phyloP scores from a whole-genome alignment of 2,329 filamentous ascomycete genomes.

The Trichoderma sp. region DNA sequence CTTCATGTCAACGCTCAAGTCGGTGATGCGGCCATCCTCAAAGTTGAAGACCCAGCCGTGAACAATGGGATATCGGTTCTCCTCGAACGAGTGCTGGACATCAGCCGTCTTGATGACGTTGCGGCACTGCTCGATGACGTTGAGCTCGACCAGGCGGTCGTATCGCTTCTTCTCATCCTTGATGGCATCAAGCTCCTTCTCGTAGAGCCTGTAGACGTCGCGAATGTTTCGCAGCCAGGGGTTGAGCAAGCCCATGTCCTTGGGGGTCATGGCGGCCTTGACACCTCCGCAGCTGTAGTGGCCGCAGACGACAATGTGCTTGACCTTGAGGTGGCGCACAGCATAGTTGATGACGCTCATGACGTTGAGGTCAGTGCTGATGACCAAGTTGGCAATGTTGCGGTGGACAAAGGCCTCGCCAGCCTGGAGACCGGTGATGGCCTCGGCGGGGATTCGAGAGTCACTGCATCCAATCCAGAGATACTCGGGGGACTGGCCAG shows the following conservation, averaged over 20 bases:
- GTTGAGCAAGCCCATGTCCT: slow-evolving; percentile 68
- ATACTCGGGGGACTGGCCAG: slow-evolving; percentile 67
- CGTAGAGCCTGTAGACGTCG: slow-evolving; percentile 70
- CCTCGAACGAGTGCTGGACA: slow-evolving; percentile 68
- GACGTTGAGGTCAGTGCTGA: slow-evolving; percentile 72
- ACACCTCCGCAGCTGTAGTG: slow-evolving; percentile 78
- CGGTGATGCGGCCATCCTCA: slow-evolving; percentile 62
- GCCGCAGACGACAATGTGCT: slow-evolving; percentile 76
- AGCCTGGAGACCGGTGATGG: slow-evolving; percentile 77
- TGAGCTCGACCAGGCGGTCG: slow-evolving; percentile 75
- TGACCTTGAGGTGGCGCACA: slow-evolving; percentile 74
- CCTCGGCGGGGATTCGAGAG: slow-evolving; percentile 86
- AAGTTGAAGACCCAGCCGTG: slow-evolving; percentile 74
- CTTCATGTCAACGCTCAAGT: slow-evolving; percentile 62
- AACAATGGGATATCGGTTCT: slow-evolving; percentile 64
- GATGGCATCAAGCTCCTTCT: slow-evolving; percentile 65
- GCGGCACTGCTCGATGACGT: slow-evolving; percentile 74
- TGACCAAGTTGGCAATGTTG: slow-evolving; percentile 48
- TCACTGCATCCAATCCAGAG: slow-evolving; percentile 91
- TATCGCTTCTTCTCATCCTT: slow-evolving; percentile 58
- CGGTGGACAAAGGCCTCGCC: slow-evolving; percentile 92
- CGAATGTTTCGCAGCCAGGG: slow-evolving; percentile 73
- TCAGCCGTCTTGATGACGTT: slow-evolving; percentile 76
- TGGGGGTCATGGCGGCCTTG: slow-evolving; percentile 69
- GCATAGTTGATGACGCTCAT: slow-evolving; percentile 85